These are phyloP conservation scores for Capronia americana DNA, from an alignment of 2,329 filamentous ascomycete genomes.

Conservation along the genomic window DNA sequence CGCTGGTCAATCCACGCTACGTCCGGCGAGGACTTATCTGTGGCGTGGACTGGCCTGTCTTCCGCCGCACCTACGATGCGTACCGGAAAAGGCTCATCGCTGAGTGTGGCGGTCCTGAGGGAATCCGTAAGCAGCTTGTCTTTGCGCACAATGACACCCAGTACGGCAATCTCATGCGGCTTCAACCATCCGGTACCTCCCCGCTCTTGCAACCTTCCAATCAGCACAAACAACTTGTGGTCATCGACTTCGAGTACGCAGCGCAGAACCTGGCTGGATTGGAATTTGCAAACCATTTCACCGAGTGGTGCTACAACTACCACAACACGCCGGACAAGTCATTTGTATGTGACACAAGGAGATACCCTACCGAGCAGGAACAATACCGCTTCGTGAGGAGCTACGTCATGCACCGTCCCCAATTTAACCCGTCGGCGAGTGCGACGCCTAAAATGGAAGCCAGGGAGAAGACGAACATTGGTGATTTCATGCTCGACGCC, in stretches of 20 bases:
- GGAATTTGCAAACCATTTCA: slow-evolving; percentile 97
- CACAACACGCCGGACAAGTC: slow-evolving; percentile 69
- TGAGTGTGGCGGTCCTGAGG: slow-evolving; percentile 70
- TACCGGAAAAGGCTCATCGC: slow-evolving; percentile 77
- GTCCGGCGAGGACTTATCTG: slow-evolving; percentile 72
- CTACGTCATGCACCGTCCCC: slow-evolving; percentile 82
- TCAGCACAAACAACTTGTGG: slow-evolving; percentile 92
- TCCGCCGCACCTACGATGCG: slow-evolving; percentile 74
- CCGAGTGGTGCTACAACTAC: slow-evolving; percentile 98
- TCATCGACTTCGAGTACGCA: slow-evolving; percentile 98
- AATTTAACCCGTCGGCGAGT: slow-evolving; percentile 61
- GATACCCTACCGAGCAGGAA: slow-evolving; percentile 79
- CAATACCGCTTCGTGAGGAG: slow-evolving; percentile 74
- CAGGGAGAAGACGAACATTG: slow-evolving; percentile 39
- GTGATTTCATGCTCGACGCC: slow-evolving; percentile 78
- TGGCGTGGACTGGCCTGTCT: slow-evolving; percentile 80
- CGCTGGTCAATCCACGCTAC: slow-evolving; percentile 29
- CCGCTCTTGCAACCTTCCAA: slow-evolving; percentile 88
- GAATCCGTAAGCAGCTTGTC: slow-evolving; percentile 76
- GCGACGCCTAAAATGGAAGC: slow-evolving; percentile 57
- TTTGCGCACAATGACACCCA: slow-evolving; percentile 99
- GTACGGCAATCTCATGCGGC: slow-evolving; percentile 94
- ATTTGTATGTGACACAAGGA: slow-evolving; percentile 70
- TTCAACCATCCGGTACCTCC: slow-evolving; percentile 73
- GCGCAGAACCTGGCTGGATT: slow-evolving; percentile 83